Evolutionary conservation across 371 early-diverging fungal species (phyloP), one percentile per base, ranked within the genome.

Genomic region (Mortierella sp.): DNA sequence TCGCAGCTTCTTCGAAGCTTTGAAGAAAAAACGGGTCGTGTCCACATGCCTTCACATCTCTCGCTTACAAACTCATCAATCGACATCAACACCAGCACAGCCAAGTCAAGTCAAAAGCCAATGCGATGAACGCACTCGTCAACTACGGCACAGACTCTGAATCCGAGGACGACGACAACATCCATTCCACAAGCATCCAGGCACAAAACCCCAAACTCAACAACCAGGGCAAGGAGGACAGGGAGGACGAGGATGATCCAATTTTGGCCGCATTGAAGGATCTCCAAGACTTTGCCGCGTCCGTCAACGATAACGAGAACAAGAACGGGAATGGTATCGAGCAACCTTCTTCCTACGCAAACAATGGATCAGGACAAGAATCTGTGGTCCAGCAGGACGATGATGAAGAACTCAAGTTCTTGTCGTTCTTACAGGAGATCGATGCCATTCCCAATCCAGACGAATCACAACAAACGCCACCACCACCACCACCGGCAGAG

Each of bases 101-200:
- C 7, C 34, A 65, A 31, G 65, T 8, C 65, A 31, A 65, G 24
- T 38, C 8, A 70, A 52, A 38, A 14, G 24, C 34, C 19, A 44
- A 28, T 48, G 47, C 19, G 47, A 84, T 84, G 85, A 81, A 84
- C 72, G 76, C 70, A 34, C 78, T 84, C 26, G 77, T 73, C 58
- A 75, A 74, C 68, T 84, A 84, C 72, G 75, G 76, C 13, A 84
- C 82, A 44, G 81, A 81, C 52, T 81, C 81, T 10, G 85, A 84
- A 2, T 77, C 85, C 5, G 21, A 28, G 0, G 79, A 76, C 58
- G 14, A 28, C n/a, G 11, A 50, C 65, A 65, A 34, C 38, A 28
- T n/a, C 44, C 14, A 10, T 42, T 0, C 26, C 54, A 24, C n/a
- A 47, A 16, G 28, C 24, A 26, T 2, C 16, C 60, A 60, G 60